Evolutionary conservation across 1,284 basidiomycete genomes (phyloP).

Genomic region (Malassezia sp.): DNA sequence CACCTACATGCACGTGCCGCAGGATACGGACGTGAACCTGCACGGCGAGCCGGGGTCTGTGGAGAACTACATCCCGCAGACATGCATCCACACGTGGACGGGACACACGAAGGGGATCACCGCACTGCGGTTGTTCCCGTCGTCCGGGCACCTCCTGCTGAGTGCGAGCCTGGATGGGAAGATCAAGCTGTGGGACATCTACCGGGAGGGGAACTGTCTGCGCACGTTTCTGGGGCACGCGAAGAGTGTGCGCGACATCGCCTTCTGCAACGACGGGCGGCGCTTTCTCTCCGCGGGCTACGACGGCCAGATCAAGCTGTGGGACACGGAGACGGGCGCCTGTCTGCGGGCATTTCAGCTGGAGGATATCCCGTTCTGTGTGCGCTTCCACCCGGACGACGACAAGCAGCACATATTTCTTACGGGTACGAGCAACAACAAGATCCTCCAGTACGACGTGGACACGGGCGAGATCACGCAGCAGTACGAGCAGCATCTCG

Average conservation of each 20-base stretch:
- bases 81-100: constrained; percentile 92
- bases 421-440: constrained; percentile 97
- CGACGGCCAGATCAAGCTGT: constrained; percentile 93
- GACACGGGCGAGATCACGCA: constrained; percentile 84
- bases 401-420: constrained; percentile 94
- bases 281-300: constrained; percentile 86
- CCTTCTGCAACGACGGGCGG: constrained; percentile 82
- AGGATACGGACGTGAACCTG: constrained; percentile 56
- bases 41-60: constrained; percentile 68
- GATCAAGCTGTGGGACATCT: constrained; percentile 99
- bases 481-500: constrained; percentile 96
- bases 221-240: constrained; percentile 94
- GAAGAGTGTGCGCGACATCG: constrained; percentile 89
- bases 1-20: constrained; percentile 91
- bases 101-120: constrained; percentile 94
- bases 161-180: constrained; percentile 97
- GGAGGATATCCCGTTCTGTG: constrained; percentile 87
- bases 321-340: constrained; percentile 96
- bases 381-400: constrained; percentile 86
- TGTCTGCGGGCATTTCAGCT: constrained; percentile 91
- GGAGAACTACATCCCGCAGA: constrained; percentile 85
- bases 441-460: constrained; percentile 97
- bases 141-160: constrained; percentile 80
- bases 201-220: constrained; percentile 88
- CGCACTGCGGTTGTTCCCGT: constrained; percentile 80